Base-by-base conservation (phyloP, 2,329 filamentous ascomycete species). In the Endothia cerciana region DNA sequence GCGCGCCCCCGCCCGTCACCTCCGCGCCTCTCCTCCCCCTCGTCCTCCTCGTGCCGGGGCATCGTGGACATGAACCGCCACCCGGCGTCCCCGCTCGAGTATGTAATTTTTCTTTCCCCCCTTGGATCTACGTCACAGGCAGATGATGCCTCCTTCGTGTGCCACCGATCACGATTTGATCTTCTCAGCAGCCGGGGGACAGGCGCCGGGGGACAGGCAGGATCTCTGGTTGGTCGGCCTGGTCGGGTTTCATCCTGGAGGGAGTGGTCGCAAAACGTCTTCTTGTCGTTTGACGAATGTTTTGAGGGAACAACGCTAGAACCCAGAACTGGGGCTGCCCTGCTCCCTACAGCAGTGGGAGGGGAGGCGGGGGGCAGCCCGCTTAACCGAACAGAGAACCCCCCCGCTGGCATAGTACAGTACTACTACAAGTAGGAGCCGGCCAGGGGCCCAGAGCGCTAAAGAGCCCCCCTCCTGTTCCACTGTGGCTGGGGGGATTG, bases 221-320 rank as follows among this genome's bases (percentile, higher is more conserved):
- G 22, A 25, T 15, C 25, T 55, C 30, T 4, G 19, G 47, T n/a
- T 19, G 51, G 4, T 28, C 25, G 28, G 15, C 22, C n/a, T n/a
- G n/a, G n/a, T n/a, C n/a, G n/a, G n/a, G n/a, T n/a, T n/a, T n/a
- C n/a, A n/a, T n/a, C 3, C 43, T 45, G n/a, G 33, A 41, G 22
- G 22, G 45, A 4, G 5, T 36, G 28, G 28, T 28, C 19, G 15
- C 53, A 28, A 45, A 63, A 59, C 15, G 15, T 19, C 25, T n/a
- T n/a, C n/a, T n/a, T 19, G n/a, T 59, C 30, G 60, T 65, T 65
- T 59, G 59, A 63, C 51, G 51, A 62, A 65, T 65, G 53, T 63
- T 63, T 63, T 19, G 40, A 41, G 15, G 38, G 40, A 10, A 17
- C 25, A 28, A n/a, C n/a, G 45, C 45, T 49, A 22, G n/a, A 25